Evolutionary conservation across 495 filamentous ascomycete species (phyloP).

Genomic region (Penicillium ochrochloron): DNA sequence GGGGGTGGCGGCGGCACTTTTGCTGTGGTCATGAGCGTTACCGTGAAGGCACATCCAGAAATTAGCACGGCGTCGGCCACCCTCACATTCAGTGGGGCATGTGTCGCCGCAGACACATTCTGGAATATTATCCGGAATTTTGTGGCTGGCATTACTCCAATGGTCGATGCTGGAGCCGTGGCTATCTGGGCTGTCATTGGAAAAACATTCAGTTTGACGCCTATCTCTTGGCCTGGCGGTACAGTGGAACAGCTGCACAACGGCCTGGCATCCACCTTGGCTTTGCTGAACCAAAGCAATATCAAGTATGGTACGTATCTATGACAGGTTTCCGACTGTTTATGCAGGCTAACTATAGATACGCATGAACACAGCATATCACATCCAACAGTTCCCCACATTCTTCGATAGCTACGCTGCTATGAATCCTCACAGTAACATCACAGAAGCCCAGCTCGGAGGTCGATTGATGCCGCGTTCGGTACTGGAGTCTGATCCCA

Average conservation of each 20-base stretch:
- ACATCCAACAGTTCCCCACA: slow-evolving; percentile 34
- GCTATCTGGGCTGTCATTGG: slow-evolving; percentile 16
- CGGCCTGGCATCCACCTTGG: background rate
- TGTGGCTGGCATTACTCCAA: slow-evolving; percentile 11
- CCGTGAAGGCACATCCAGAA: slow-evolving; percentile 21
- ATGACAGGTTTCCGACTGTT: background rate
- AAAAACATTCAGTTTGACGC: slow-evolving; percentile 14
- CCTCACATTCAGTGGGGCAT: slow-evolving; percentile 11
- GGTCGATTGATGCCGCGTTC: slow-evolving; percentile 58
- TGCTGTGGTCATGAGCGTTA: slow-evolving; percentile 21
- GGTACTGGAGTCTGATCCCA: slow-evolving; percentile 39
- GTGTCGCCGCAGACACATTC: background rate
- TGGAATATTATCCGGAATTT: slow-evolving; percentile 12
- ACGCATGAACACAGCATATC: slow-evolving; percentile 7
- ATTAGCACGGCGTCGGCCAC: slow-evolving; percentile 11
- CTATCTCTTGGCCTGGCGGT: slow-evolving; percentile 19
- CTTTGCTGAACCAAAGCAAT: slow-evolving; percentile 6
- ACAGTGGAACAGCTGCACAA: slow-evolving; percentile 16
- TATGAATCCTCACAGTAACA: slow-evolving; percentile 39
- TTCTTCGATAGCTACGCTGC: slow-evolving; percentile 47
- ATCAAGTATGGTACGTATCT: slow-evolving; percentile 17
- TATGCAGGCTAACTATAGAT: background rate
- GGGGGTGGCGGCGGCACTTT: slow-evolving; percentile 25
- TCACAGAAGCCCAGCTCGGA: slow-evolving; percentile 52
- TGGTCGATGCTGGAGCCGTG: slow-evolving; percentile 20